Evolutionary conservation across 2,329 filamentous ascomycete genomes (phyloP).

Genomic region (Ophiocordyceps camponoti-floridani): DNA sequence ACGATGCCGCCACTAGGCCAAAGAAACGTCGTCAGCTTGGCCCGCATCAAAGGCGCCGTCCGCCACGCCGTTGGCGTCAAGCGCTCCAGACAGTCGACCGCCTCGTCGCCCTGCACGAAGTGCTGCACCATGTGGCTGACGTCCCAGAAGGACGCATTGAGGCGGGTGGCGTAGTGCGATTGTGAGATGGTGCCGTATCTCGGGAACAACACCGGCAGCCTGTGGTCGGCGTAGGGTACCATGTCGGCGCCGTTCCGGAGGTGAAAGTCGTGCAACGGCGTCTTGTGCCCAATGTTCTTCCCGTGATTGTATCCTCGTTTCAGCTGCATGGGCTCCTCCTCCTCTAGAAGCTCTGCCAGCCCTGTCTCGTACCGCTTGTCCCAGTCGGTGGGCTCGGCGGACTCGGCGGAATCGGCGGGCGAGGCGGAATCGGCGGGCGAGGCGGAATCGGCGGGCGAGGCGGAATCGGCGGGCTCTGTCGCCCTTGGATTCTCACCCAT

Average conservation of each 20-base stretch:
- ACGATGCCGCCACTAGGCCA: constrained; percentile 81
- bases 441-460: too few species aligned
- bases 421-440: too few species aligned
- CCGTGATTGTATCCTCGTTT: too few species aligned
- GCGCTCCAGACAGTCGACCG: constrained; percentile 62
- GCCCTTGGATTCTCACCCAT: too few species aligned
- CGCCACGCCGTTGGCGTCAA: constrained; percentile 64
- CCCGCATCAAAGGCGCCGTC: constrained; percentile 46
- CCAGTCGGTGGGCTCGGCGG: too few species aligned
- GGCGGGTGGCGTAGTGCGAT: constrained; percentile 82
- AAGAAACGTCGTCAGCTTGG: constrained; percentile 71
- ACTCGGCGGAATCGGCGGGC: too few species aligned
- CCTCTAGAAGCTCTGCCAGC: too few species aligned
- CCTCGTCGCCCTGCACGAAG: constrained; percentile 63
- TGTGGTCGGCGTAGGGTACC: not conserved
- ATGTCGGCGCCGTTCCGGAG: not conserved
- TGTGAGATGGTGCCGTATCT: not conserved
- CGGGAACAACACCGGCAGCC: not conserved
- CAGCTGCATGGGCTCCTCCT: too few species aligned
- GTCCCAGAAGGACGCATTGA: constrained; percentile 82
- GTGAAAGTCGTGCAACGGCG: not conserved
- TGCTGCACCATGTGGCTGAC: constrained; percentile 96
- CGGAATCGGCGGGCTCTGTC: too few species aligned
- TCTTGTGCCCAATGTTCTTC: not conserved
- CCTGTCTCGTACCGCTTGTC: too few species aligned